Evolutionary conservation across 2,329 filamentous ascomycete species (phyloP).

Genomic region (Monosporascus sp.): DNA sequence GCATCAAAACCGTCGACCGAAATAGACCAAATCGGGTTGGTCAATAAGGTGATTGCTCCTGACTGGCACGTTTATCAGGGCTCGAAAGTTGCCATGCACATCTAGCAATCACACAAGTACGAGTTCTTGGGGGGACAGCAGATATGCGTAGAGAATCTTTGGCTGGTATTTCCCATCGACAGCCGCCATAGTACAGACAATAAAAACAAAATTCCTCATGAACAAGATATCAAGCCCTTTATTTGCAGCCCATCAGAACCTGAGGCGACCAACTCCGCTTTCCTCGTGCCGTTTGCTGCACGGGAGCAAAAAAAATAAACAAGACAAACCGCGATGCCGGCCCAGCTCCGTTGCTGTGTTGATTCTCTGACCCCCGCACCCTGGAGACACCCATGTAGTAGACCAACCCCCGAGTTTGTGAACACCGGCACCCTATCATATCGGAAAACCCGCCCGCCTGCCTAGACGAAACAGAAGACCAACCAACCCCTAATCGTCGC

Average conservation of each 20-base stretch:
- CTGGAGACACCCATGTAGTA: conserved; percentile 22
- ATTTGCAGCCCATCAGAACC: conserved; percentile 27
- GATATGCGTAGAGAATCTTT: conserved; percentile 18
- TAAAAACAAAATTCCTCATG: conserved; percentile 13
- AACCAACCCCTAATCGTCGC: conserved; percentile 30
- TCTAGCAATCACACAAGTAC: neutral
- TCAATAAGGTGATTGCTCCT: too few relatives aligned
- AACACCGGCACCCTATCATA: conserved; percentile 16
- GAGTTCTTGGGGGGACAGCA: neutral
- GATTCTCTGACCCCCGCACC: conserved; percentile 22
- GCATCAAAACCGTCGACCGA: too few relatives aligned
- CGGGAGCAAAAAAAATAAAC: conserved; percentile 18
- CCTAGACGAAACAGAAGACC: conserved; percentile 33
- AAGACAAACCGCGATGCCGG: conserved; percentile 23
- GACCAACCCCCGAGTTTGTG: conserved; percentile 13
- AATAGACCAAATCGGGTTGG: too few relatives aligned
- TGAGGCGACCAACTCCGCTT: conserved; percentile 32
- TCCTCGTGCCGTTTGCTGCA: conserved; percentile 21
- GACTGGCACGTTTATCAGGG: neutral
- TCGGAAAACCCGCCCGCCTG: conserved; percentile 22
- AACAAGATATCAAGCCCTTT: conserved; percentile 24
- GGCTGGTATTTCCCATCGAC: conserved; percentile 2
- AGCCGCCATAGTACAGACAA: conserved; percentile 18
- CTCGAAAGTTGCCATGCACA: neutral
- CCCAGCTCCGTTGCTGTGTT: conserved; percentile 24